These are phyloP conservation scores for Linum usitatissimum DNA, from an alignment of 345 rosid species.

Conservation along the genomic window DNA sequence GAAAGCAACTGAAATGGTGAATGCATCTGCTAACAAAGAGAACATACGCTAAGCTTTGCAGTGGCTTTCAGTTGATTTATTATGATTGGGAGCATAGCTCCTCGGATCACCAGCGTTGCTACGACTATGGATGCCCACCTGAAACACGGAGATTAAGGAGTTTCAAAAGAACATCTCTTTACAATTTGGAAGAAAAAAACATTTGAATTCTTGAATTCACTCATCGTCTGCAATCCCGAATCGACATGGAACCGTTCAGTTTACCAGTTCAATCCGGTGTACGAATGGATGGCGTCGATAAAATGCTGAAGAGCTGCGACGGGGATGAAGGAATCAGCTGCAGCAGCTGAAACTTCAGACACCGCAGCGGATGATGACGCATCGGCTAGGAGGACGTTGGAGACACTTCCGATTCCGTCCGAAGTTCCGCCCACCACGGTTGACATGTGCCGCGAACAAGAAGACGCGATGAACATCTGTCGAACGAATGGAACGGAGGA, in stretches of 20 bases:
- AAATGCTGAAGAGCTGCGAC: slow-evolving; percentile 1
- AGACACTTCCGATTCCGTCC: neutral
- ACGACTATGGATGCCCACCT: slow-evolving; percentile 86
- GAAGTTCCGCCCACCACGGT: neutral
- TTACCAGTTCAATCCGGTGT: slow-evolving; percentile 1
- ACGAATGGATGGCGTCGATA: neutral
- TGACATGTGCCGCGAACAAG: neutral
- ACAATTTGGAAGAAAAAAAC: neutral
- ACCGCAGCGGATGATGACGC: neutral
- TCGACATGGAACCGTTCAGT: neutral
- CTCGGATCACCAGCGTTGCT: slow-evolving; percentile 61
- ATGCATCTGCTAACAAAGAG: slow-evolving; percentile 1
- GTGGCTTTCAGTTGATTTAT: slow-evolving; percentile 71
- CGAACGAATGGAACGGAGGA: neutral
- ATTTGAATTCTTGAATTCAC: neutral
- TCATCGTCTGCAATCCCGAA: neutral
- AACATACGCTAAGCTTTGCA: slow-evolving; percentile 54
- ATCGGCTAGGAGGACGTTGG: neutral
- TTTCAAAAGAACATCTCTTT: neutral
- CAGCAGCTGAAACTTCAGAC: neutral
- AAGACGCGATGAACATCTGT: neutral
- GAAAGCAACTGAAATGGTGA: neutral
- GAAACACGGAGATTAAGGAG: slow-evolving; percentile 6
- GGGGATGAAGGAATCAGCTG: neutral
- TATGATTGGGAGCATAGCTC: slow-evolving; percentile 53